Evolutionary conservation across 2,329 filamentous ascomycete genomes (phyloP).

Genomic region (Akanthomyces lecanii): DNA sequence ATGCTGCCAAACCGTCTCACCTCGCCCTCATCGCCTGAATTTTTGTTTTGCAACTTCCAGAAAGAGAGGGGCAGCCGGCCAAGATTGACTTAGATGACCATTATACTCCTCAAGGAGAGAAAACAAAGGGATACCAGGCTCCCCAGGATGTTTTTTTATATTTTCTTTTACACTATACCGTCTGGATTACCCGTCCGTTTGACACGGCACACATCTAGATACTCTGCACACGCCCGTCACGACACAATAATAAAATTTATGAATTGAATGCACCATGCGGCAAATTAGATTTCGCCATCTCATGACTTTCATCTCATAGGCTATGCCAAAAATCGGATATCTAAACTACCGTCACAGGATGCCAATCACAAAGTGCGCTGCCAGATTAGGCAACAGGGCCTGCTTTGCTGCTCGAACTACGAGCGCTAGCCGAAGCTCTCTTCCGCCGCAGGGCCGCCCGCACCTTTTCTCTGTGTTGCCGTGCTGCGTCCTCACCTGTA

Average conservation of each 20-base stretch:
- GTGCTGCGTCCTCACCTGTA: constrained; percentile 17
- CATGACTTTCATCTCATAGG: not conserved
- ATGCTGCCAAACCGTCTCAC: not conserved
- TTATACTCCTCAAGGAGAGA: constrained; percentile 14
- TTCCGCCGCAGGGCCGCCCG: constrained; percentile 27
- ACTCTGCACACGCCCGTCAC: constrained; percentile 16
- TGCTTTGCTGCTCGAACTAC: constrained; percentile 19
- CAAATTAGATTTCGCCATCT: not conserved
- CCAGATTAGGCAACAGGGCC: not conserved
- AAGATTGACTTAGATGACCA: constrained; percentile 11
- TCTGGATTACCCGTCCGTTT: not conserved
- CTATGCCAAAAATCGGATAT: not conserved
- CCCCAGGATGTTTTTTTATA: not conserved
- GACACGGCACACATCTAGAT: constrained; percentile 11
- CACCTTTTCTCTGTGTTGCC: constrained; percentile 25
- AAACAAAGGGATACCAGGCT: constrained; percentile 13
- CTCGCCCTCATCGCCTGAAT: not conserved
- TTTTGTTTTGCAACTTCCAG: not conserved
- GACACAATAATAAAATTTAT: constrained; percentile 7
- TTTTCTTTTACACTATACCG: constrained; percentile 5
- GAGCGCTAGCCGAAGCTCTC: constrained; percentile 19
- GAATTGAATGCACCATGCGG: not conserved
- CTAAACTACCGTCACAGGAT: not conserved
- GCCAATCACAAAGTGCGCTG: not conserved
- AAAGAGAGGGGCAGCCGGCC: constrained; percentile 6